phyloP scores from a whole-genome alignment of 768 basidiomycete genomes.

The Pleurotus pulmonarius region DNA sequence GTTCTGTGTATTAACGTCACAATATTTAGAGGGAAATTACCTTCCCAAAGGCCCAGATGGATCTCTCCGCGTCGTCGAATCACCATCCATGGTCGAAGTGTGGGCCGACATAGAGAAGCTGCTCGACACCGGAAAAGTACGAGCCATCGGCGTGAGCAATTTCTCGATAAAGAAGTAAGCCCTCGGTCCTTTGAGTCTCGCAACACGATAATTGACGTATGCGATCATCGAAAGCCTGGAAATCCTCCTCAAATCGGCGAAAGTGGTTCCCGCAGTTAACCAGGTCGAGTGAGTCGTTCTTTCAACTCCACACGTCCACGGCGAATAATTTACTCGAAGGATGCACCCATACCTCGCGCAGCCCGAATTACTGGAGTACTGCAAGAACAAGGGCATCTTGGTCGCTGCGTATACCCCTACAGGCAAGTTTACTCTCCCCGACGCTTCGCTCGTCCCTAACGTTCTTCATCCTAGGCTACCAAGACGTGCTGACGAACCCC shows the following conservation, averaged over 20 bases:
- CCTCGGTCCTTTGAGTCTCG: background rate
- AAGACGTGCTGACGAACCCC: conserved; percentile 41
- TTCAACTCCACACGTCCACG: background rate
- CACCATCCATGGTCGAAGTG: conserved; percentile 34
- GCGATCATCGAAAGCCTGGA: conserved; percentile 25
- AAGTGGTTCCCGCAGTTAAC: conserved; percentile 42
- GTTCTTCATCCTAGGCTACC: conserved; percentile 28
- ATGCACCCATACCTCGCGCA: conserved; percentile 52
- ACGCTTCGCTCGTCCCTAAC: background rate
- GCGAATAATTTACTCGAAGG: background rate
- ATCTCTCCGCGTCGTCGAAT: conserved; percentile 25
- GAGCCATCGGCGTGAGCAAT: conserved; percentile 57
- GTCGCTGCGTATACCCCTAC: conserved; percentile 48
- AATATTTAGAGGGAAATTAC: conserved; percentile 11
- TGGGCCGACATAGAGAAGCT: conserved; percentile 53
- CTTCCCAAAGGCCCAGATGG: conserved; percentile 30
- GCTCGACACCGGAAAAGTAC: conserved; percentile 40
- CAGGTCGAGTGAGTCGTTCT: conserved; percentile 39
- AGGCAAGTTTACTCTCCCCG: conserved; percentile 19
- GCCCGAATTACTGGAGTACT: conserved; percentile 42
- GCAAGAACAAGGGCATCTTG: conserved; percentile 43
- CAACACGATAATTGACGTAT: no score
- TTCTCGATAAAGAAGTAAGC: conserved; percentile 53
- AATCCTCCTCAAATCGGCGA: conserved; percentile 35
- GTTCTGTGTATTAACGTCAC: background rate